Evolutionary conservation across 495 filamentous ascomycete species (phyloP).

Genomic region (Penicillium bovifimosum): DNA sequence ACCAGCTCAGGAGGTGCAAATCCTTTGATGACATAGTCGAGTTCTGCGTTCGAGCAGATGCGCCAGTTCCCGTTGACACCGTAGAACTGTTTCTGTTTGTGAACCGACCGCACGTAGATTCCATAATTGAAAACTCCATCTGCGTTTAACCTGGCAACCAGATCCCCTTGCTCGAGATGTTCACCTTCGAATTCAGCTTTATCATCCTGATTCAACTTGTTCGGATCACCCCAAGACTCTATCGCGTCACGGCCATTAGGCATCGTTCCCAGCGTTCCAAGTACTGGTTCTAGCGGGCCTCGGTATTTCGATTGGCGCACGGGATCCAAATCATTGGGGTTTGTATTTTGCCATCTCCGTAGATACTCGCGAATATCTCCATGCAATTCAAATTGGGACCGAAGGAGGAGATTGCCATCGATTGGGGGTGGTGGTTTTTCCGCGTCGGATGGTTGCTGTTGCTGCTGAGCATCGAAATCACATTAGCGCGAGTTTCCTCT

Average conservation of each 20-base stretch:
- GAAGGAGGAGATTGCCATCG: conserved; percentile 24
- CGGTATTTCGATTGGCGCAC: conserved; percentile 23
- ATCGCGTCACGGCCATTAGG: conserved; percentile 35
- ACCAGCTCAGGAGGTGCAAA: conserved; percentile 57
- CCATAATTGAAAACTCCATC: conserved; percentile 51
- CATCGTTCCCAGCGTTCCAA: conserved; percentile 31
- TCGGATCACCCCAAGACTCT: conserved; percentile 26
- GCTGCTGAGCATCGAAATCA: neutral
- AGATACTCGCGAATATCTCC: conserved; percentile 48
- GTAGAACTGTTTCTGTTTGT: conserved; percentile 65
- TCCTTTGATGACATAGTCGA: conserved; percentile 58
- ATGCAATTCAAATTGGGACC: conserved; percentile 33
- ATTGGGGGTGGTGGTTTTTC: conserved; percentile 5
- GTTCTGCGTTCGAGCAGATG: conserved; percentile 36
- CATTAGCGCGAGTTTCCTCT: neutral
- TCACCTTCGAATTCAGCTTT: conserved; percentile 35
- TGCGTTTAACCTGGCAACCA: conserved; percentile 53
- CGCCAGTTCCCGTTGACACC: conserved; percentile 68
- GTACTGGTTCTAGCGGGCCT: conserved; percentile 1
- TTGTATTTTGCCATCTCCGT: conserved; percentile 45
- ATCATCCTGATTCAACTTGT: conserved; percentile 26
- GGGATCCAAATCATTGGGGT: conserved; percentile 32
- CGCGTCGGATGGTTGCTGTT: conserved; percentile 10
- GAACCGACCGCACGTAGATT: conserved; percentile 62
- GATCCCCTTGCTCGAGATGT: conserved; percentile 62